These are phyloP conservation scores for Graphilbum ipis-grandicollis DNA, from an alignment of 2,329 filamentous ascomycete genomes.

Conservation along the genomic window DNA sequence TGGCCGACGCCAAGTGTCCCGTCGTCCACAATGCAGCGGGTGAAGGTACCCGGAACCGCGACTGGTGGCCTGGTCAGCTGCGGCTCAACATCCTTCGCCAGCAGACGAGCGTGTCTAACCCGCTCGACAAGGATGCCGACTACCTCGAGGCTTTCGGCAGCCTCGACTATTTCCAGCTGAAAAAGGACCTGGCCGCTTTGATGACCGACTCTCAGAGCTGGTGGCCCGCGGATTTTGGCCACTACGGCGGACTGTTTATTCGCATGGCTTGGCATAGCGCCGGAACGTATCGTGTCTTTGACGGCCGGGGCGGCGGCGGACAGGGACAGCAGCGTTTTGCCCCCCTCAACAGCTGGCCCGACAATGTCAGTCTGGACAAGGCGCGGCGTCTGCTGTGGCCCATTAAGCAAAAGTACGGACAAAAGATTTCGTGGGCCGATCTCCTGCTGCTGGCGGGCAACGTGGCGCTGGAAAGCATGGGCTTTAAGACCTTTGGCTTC, in stretches of 20 bases:
- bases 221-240: constrained; percentile 70
- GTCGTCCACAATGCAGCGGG: constrained; percentile 22
- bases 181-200: constrained; percentile 53
- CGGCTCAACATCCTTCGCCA: constrained; percentile 58
- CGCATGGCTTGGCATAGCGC: constrained; percentile 71
- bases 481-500: constrained; percentile 57
- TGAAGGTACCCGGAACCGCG: constrained; percentile 47
- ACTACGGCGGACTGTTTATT: constrained; percentile 67
- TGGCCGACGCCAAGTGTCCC: constrained; percentile 2
- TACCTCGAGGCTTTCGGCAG: constrained; percentile 57
- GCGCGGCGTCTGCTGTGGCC: constrained; percentile 64
- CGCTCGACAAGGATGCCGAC: constrained; percentile 48
- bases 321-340: constrained; percentile 65
- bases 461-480: constrained; percentile 63
- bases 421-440: constrained; percentile 70
- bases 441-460: constrained; percentile 56
- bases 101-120: constrained; percentile 45
- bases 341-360: constrained; percentile 68
- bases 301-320: constrained; percentile 60
- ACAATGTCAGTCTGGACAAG: constrained; percentile 66
- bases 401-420: constrained; percentile 72
- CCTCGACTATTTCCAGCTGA: constrained; percentile 52
- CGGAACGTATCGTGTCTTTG: constrained; percentile 59
- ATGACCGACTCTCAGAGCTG: constrained; percentile 68
- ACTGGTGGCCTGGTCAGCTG: constrained; percentile 61